phyloP scores from a whole-genome alignment of 2,329 filamentous ascomycete species.

The Nothophaeocryptopus gaeumannii region DNA sequence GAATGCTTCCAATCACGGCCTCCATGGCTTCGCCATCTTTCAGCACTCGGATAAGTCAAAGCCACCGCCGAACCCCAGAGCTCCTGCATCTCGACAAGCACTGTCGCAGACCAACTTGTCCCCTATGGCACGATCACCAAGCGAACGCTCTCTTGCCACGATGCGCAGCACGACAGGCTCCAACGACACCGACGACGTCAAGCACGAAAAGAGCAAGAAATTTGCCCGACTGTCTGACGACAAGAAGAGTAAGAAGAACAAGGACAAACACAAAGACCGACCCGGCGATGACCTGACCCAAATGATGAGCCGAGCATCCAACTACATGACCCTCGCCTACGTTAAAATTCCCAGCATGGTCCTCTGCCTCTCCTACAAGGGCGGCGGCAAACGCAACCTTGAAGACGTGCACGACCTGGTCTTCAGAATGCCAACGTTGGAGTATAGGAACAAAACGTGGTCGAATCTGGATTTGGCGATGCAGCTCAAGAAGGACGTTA shows the following conservation, averaged over 20 bases:
- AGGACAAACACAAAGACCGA: slow-evolving; percentile 54
- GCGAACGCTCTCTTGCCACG: slow-evolving; percentile 31
- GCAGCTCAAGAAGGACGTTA: slow-evolving; percentile 89
- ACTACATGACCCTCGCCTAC: slow-evolving; percentile 95
- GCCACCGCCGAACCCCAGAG: slow-evolving; percentile 17
- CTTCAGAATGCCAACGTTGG: slow-evolving; percentile 88
- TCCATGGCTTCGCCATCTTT: slow-evolving; percentile 45
- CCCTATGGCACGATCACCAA: slow-evolving; percentile 31
- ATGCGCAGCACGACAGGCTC: slow-evolving; percentile 25
- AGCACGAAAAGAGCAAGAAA: slow-evolving; percentile 31
- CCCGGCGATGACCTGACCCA: slow-evolving; percentile 86
- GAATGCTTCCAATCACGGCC: slow-evolving; percentile 22
- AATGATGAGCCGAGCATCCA: slow-evolving; percentile 93
- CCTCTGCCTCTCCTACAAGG: slow-evolving; percentile 93
- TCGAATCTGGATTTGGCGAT: slow-evolving; percentile 93
- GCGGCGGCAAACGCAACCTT: slow-evolving; percentile 89
- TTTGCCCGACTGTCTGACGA: slow-evolving; percentile 12
- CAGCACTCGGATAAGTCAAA: slow-evolving; percentile 36
- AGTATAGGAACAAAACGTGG: slow-evolving; percentile 99
- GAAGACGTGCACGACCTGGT: slow-evolving; percentile 98
- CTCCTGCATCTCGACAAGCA: slow-evolving; percentile 25
- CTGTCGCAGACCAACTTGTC: slow-evolving; percentile 26
- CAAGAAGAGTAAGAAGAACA: slow-evolving; percentile 49
- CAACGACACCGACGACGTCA: slow-evolving; percentile 21
- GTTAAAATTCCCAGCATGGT: slow-evolving; percentile 95